Percentiles rank a stretch among this genome's conserved stretches.
Evolutionary conservation across 2,329 filamentous ascomycete genomes (phyloP).

Genomic region (Dichotomopilus funicola): DNA sequence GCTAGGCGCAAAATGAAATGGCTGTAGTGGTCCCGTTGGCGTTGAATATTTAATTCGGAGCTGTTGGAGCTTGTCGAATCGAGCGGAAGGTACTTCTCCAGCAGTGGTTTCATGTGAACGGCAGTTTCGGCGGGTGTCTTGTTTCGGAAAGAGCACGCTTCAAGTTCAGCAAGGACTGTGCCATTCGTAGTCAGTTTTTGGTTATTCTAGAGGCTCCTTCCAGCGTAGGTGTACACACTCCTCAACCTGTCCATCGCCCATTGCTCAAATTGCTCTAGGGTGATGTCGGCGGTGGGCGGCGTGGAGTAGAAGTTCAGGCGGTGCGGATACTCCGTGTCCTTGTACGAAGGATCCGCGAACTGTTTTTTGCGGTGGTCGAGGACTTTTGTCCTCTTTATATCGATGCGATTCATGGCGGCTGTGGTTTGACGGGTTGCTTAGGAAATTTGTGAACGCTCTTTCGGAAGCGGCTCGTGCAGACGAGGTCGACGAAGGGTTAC

Average conservation of each 20-base stretch:
- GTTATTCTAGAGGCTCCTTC: background rate
- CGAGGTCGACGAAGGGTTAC: constrained; percentile 2
- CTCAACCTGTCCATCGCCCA: constrained; percentile 93
- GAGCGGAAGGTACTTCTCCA: constrained; percentile 81
- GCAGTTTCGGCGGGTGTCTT: constrained; percentile 75
- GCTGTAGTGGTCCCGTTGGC: constrained; percentile 93
- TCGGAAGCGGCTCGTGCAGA: background rate
- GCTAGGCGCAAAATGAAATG: constrained; percentile 95
- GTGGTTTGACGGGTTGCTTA: background rate
- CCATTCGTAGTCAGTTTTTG: background rate
- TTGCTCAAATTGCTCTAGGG: constrained; percentile 94
- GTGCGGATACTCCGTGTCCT: constrained; percentile 72
- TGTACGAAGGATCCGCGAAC: constrained; percentile 71
- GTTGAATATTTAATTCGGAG: constrained; percentile 58
- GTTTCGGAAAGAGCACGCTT: constrained; percentile 94
- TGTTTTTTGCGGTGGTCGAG: constrained; percentile 80
- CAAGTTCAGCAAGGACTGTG: constrained; percentile 75
- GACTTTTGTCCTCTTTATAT: constrained; percentile 67
- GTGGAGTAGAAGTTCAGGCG: constrained; percentile 87
- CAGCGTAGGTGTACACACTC: constrained; percentile 12
- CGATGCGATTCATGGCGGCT: constrained; percentile 45
- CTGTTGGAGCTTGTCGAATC: constrained; percentile 63
- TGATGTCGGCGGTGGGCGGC: constrained; percentile 88
- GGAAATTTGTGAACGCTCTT: constrained; percentile 1
- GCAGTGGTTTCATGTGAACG: constrained; percentile 73